Base-by-base conservation (phyloP, 768 basidiomycete genomes). In the Rhizopogon salebrosus region DNA sequence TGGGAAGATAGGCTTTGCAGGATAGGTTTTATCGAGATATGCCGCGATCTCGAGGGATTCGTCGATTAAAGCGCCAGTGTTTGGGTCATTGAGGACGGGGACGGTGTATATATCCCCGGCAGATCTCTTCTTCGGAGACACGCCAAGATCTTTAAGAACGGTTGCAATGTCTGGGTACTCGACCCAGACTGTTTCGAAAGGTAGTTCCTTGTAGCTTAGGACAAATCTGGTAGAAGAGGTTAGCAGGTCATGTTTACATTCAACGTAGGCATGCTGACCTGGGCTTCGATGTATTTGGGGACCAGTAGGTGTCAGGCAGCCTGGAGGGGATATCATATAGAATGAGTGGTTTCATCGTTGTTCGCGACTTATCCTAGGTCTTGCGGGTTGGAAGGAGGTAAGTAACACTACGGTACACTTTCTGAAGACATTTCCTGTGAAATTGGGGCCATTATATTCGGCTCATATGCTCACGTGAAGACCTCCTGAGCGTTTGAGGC, bases 181-280 rank as follows among this genome's bases (percentile, higher is more conserved):
- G 49, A 82, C 62, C 74, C 75, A 79, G 43, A 73, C 69, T 9
- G 79, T 80, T 57, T 67, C 71, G 63, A 76, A 76, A 1, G 72
- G 60, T 16, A 74, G 36, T 13, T 62, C 62, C 49, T 73, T 73
- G 60, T 60, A 62, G 51, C 69, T 69, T 40, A 74, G 56, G 2
- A 63, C 59, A 46, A 58, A 59, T 37, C 69, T 69, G 48, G 8
- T 29, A 6, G 18, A 27, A 36, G 36, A 48, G 31, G 10, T 48
- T 16, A 24, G 46, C 14, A 41, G 16, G 16, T 42, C n/a, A 8
- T 10, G 7, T 24, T 4, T 7, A 29, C 31, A 22, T 18, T 20
- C 31, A 20, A 4, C 5, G 2, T 3, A 3, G 9, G 31, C n/a
- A 29, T 4, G 50, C 53, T 18, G 1, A 57, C 72, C 69, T 65